Base-by-base conservation (phyloP, 768 basidiomycete species). In the Clitopilus hobsonii region DNA sequence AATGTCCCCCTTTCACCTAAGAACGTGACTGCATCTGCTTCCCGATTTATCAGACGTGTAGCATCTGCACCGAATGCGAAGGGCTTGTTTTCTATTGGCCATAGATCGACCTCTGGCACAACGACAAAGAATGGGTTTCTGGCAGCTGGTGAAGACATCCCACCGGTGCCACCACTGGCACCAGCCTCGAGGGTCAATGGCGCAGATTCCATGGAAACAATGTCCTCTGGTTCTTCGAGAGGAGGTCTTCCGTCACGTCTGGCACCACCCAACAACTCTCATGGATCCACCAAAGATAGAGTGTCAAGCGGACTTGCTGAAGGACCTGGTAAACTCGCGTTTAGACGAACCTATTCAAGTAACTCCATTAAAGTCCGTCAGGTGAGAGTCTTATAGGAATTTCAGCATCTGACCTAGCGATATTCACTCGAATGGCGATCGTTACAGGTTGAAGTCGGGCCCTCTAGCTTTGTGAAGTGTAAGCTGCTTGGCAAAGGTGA, bases 401-500 rank as follows among this genome's bases (percentile, higher is more conserved):
- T 38, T 51, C 45, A 25, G 29, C 24, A 11, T 30, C 50, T 60
- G 30, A 57, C 51, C 38, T 55, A 30, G 52, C 52, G 23, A 60
- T 52, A n/a, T 53, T 47, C 59, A 60, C n/a, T 49, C 56, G 41
- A 32, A 51, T 58, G 23, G 45, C 53, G 54, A 8, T 25, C 20
- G 51, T 54, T 32, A 22, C 55, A 94, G 89, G 92, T 96, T 55
- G 95, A 98, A 74, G 96, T 99, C 23, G 83, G 87, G 22, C 96
- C 97, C 54, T 85, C 85, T 49, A 94, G 92, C 69, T 99, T 99
- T 73, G 81, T 89, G 67, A 99, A 99, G 77, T 78, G 98, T 74
- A 97, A 95, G 75, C 81, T 99, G 81, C 80, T 98, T n/a, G 97
- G 97, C 48, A 94, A 97, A 69, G 97, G 97, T 47, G 97, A 99